Conservation (phyloP, 441 rosid genomes). For the Pelargonium australe region DNA sequence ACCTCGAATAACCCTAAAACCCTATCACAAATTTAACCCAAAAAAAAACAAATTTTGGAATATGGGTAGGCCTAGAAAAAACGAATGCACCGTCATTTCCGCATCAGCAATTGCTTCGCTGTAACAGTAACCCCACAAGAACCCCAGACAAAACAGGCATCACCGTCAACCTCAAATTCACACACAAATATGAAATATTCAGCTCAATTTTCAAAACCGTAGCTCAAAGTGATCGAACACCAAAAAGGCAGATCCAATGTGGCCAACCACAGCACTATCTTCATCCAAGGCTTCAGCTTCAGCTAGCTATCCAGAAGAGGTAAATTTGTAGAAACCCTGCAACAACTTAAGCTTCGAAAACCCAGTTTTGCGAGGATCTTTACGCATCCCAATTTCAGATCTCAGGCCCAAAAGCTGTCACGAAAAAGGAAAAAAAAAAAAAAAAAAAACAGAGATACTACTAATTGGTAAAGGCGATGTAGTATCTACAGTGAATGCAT, state of each 20-base stretch:
- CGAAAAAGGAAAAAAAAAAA: background rate
- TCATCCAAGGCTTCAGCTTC: background rate
- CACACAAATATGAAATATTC: no score
- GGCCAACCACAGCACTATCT: background rate
- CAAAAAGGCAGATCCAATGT: background rate
- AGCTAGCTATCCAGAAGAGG: background rate
- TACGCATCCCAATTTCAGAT: background rate
- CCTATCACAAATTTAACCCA: no score
- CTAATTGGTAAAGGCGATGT: background rate
- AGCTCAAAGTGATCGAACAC: background rate
- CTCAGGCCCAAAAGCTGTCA: background rate
- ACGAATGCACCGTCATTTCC: background rate
- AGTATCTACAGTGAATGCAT: background rate
- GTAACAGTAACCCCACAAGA: background rate
- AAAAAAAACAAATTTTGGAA: background rate
- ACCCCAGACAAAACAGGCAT: background rate
- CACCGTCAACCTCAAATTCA: constrained; percentile 4
- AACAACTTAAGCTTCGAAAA: background rate
- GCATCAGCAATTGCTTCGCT: background rate
- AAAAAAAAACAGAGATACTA: background rate
- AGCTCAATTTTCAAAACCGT: background rate
- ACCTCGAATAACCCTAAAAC: background rate
- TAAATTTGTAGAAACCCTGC: background rate
- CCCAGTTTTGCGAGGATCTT: background rate
- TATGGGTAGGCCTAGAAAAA: constrained; percentile 2